phyloP scores from a whole-genome alignment of 208 protist species.

The Balamuthia mandrillaris region DNA sequence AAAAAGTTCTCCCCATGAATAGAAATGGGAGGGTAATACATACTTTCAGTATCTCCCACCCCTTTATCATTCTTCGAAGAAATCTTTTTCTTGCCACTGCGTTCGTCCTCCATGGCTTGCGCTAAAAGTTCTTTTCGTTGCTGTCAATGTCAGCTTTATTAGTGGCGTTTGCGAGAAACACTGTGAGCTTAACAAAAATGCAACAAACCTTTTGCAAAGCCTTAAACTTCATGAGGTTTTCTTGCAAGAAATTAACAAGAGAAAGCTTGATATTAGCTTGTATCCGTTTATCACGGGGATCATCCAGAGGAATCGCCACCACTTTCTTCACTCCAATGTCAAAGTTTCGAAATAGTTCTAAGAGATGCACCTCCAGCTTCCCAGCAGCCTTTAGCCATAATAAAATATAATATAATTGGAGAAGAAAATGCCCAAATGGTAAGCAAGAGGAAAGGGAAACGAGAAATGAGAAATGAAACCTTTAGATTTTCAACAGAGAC shows the following conservation, averaged over 20 bases:
- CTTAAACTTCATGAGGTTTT: background rate
- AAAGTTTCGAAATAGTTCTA: constrained; percentile 25
- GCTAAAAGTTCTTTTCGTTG: background rate
- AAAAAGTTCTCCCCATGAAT: background rate
- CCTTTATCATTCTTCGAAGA: background rate
- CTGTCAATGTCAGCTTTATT: background rate
- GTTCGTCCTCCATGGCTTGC: background rate
- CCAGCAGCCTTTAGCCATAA: background rate
- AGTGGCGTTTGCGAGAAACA: background rate
- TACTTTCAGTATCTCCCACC: background rate
- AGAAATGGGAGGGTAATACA: background rate
- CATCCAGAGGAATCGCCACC: background rate
- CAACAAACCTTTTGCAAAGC: background rate
- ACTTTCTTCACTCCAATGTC: constrained; percentile 29
- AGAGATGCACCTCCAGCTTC: background rate
- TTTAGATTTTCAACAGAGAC: too few relatives aligned
- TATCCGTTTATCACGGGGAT: background rate
- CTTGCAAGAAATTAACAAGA: background rate
- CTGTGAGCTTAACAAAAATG: background rate
- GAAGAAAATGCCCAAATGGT: too few relatives aligned
- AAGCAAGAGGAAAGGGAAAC: too few relatives aligned
- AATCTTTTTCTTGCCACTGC: background rate
- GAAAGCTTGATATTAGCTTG: background rate
- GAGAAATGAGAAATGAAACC: too few relatives aligned
- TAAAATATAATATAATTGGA: too few relatives aligned